These are phyloP conservation scores for Apiotrichum gracile DNA, from an alignment of 1,284 basidiomycete species.

Conservation along the genomic window DNA sequence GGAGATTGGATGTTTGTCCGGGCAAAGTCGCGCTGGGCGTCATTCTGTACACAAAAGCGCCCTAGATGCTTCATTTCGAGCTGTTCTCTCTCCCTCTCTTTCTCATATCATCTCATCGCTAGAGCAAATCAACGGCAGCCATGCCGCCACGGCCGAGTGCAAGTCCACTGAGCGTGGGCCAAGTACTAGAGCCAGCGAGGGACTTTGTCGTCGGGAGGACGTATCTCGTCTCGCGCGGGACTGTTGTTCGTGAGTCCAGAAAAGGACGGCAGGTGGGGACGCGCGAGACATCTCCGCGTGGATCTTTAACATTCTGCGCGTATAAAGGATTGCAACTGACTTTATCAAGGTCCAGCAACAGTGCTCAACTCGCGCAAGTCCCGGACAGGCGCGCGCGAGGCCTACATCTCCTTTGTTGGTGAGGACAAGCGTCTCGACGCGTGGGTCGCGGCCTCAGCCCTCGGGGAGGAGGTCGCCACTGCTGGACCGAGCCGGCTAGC, in stretches of 20 bases:
- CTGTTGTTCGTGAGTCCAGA: constrained; percentile 8
- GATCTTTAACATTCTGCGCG: not conserved
- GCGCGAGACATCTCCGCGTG: no score
- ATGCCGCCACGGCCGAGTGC: not conserved
- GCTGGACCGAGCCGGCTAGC: constrained; percentile 5
- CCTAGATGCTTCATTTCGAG: not conserved
- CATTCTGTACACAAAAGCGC: not conserved
- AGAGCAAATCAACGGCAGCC: no score
- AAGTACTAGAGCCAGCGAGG: not conserved
- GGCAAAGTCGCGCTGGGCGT: not conserved
- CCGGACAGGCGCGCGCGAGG: constrained; percentile 21
- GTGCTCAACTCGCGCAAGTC: constrained; percentile 23
- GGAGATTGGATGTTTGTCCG: not conserved
- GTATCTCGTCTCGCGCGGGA: constrained; percentile 20
- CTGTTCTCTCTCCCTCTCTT: no score
- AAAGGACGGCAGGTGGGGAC: not conserved
- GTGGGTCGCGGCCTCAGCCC: constrained; percentile 55
- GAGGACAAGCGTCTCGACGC: constrained; percentile 68
- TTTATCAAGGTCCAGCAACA: constrained; percentile 22
- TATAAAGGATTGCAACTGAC: not conserved
- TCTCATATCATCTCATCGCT: no score
- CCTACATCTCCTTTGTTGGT: constrained; percentile 37
- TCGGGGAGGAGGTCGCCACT: constrained; percentile 20
- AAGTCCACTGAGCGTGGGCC: not conserved
- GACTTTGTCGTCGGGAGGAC: constrained; percentile 9